A percentile compares a stretch with the other conserved stretches of the same genome.
Evolutionary conservation across 2,329 filamentous ascomycete species (phyloP).

Genomic region (Aotearoamyces nothofagi): DNA sequence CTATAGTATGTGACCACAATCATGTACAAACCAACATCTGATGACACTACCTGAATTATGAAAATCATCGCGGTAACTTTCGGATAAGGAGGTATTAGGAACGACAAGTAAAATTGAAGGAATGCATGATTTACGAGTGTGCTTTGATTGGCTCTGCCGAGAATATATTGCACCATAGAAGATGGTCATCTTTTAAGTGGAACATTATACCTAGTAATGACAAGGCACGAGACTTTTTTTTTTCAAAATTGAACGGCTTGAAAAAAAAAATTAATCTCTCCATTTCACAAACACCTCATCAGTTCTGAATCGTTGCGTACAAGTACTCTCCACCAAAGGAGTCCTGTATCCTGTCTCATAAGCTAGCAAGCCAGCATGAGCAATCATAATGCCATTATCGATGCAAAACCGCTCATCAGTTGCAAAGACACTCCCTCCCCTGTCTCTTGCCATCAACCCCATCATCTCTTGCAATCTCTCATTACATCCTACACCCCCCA

Average conservation of each 20-base stretch:
- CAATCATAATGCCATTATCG: slow-evolving; percentile 99
- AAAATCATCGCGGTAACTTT: not conserved
- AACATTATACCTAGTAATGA: too few relatives aligned
- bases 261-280: slow-evolving; percentile 36
- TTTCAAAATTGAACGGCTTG: too few relatives aligned
- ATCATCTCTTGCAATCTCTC: slow-evolving; percentile 96
- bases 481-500: slow-evolving; percentile 92
- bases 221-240: too few relatives aligned
- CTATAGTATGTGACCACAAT: slow-evolving; percentile 88
- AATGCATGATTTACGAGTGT: too few relatives aligned
- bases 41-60: slow-evolving; percentile 21
- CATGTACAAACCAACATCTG: slow-evolving; percentile 75
- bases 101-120: not conserved
- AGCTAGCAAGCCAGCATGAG: slow-evolving; percentile 80
- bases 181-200: too few relatives aligned
- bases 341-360: slow-evolving; percentile 71
- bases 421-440: slow-evolving; percentile 81
- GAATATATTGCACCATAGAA: too few relatives aligned
- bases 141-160: too few relatives aligned
- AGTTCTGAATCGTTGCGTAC: slow-evolving; percentile 70
- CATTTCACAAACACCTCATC: slow-evolving; percentile 71
- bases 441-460: slow-evolving; percentile 81
- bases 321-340: slow-evolving; percentile 64
- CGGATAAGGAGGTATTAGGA: not conserved
- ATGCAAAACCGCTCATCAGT: slow-evolving; percentile 98